phyloP scores from a whole-genome alignment of 306 rosid genomes.

The cucumber (Cucumis sativus) region DNA sequence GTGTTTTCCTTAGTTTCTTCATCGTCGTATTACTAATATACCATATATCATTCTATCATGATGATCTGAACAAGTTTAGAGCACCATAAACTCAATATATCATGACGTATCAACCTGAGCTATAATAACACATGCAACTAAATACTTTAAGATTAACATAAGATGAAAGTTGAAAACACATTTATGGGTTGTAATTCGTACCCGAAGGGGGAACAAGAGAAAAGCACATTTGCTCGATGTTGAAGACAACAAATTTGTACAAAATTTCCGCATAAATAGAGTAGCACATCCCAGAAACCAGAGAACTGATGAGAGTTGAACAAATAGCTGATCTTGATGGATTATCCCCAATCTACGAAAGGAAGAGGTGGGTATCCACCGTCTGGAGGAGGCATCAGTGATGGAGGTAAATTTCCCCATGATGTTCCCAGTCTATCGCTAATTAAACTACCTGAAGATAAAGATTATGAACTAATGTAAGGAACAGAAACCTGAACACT shows the following conservation, averaged over 20 bases:
- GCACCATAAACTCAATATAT: background rate
- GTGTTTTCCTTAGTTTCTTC: background rate
- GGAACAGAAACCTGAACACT: too few relatives aligned
- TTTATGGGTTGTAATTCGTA: background rate
- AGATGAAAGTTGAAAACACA: background rate
- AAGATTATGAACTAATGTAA: background rate
- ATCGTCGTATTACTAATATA: background rate
- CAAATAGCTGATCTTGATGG: background rate
- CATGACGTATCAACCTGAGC: background rate
- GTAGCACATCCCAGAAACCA: background rate
- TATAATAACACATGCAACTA: background rate
- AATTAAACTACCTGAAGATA: conserved; percentile 29
- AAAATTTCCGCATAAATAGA: background rate
- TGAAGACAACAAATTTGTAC: background rate
- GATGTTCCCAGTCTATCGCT: conserved; percentile 31
- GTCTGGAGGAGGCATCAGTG: conserved; percentile 56
- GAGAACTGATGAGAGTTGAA: background rate
- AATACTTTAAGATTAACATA: background rate
- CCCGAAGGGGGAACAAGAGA: background rate
- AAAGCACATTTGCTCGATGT: background rate
- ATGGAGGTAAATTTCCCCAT: conserved; percentile 68
- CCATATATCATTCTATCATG: background rate
- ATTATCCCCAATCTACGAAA: conserved; percentile 53
- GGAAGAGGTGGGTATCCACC: conserved; percentile 45
- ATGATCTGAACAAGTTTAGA: background rate